Percentiles rank a stretch among this genome's conserved stretches.
Evolutionary conservation across 1,284 basidiomycete genomes (phyloP).

Genomic region (Puccinia polysora): DNA sequence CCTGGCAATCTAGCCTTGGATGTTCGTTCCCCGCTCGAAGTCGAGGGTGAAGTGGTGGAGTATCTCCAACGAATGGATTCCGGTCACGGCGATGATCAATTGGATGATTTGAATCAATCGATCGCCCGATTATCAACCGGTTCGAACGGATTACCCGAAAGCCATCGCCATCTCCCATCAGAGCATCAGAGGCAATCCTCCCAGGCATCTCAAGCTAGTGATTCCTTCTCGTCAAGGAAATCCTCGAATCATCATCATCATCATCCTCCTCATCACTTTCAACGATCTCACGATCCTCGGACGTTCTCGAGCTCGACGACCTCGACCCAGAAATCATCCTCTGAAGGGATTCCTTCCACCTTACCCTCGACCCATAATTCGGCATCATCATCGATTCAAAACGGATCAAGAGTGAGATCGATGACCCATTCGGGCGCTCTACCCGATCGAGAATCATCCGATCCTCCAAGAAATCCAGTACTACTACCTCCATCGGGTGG

Average conservation of each 20-base stretch:
- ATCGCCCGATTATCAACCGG: slow-evolving; percentile 3
- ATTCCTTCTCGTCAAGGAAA: neutral
- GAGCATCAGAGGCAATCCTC: slow-evolving; percentile 8
- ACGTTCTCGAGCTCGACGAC: slow-evolving; percentile 33
- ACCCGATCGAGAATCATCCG: slow-evolving; percentile 6
- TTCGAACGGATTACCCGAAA: slow-evolving; percentile 7
- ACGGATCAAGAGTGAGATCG: neutral
- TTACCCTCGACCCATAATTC: slow-evolving; percentile 16
- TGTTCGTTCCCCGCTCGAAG: slow-evolving; percentile 25
- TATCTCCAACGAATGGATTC: slow-evolving; percentile 29
- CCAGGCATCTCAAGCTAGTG: slow-evolving; percentile 39
- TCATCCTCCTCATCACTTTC: neutral
- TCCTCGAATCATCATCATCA: neutral
- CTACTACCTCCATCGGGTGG: slow-evolving; percentile 5
- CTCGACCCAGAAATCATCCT: too few species aligned
- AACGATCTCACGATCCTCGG: slow-evolving; percentile 8
- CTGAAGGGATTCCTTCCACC: slow-evolving; percentile 4
- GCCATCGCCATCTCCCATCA: neutral
- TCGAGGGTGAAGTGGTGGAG: slow-evolving; percentile 37
- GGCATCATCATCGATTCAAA: neutral
- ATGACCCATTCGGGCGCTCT: slow-evolving; percentile 18
- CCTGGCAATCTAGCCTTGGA: slow-evolving; percentile 59
- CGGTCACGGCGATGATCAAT: neutral
- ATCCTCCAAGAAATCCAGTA: neutral
- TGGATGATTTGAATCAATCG: slow-evolving; percentile 4